A percentile compares a stretch with the other conserved stretches of the same genome.
These are phyloP conservation scores for Talaromyces stipitatus DNA, from an alignment of 495 filamentous ascomycete species.

Conservation along the genomic window DNA sequence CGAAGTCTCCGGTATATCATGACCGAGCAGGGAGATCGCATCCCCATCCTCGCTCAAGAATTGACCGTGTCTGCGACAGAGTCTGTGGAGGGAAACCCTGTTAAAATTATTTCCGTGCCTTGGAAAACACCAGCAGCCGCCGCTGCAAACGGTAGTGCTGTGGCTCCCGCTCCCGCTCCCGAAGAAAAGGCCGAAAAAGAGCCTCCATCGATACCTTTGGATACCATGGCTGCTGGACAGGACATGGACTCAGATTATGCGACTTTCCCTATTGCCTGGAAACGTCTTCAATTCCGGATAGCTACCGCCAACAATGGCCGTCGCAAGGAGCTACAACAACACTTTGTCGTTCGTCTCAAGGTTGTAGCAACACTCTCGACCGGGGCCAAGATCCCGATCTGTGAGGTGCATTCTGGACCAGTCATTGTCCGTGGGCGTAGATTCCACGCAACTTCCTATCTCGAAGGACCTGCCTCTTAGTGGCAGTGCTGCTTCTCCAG, in stretches of 20 bases:
- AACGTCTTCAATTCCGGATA: slow-evolving; percentile 84
- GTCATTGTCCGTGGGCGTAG: slow-evolving; percentile 74
- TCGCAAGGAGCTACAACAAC: slow-evolving; percentile 72
- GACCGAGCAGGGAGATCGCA: slow-evolving; percentile 69
- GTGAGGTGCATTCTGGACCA: slow-evolving; percentile 64
- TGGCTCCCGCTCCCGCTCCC: slow-evolving; percentile 33
- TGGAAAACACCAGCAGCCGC: slow-evolving; percentile 80
- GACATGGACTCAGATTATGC: slow-evolving; percentile 71
- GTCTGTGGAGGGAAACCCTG: slow-evolving; percentile 77
- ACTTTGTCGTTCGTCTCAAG: slow-evolving; percentile 70
- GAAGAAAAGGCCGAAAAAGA: slow-evolving; percentile 60
- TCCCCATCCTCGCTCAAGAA: slow-evolving; percentile 66
- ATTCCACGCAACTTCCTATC: slow-evolving; percentile 73
- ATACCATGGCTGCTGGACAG: slow-evolving; percentile 63
- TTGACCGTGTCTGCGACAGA: slow-evolving; percentile 81
- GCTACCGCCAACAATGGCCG: slow-evolving; percentile 81
- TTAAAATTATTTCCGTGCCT: slow-evolving; percentile 87
- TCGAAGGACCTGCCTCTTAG: slow-evolving; percentile 68
- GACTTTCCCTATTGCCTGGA: slow-evolving; percentile 83
- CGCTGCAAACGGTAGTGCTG: slow-evolving; percentile 43
- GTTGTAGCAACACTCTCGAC: slow-evolving; percentile 65
- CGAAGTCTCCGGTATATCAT: slow-evolving; percentile 63
- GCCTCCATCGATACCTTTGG: slow-evolving; percentile 61
- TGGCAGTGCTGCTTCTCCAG: slow-evolving; percentile 62
- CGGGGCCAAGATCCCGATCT: slow-evolving; percentile 57